These are phyloP conservation scores for Suillus brevipes DNA, from an alignment of 768 basidiomycete species.

Conservation along the genomic window DNA sequence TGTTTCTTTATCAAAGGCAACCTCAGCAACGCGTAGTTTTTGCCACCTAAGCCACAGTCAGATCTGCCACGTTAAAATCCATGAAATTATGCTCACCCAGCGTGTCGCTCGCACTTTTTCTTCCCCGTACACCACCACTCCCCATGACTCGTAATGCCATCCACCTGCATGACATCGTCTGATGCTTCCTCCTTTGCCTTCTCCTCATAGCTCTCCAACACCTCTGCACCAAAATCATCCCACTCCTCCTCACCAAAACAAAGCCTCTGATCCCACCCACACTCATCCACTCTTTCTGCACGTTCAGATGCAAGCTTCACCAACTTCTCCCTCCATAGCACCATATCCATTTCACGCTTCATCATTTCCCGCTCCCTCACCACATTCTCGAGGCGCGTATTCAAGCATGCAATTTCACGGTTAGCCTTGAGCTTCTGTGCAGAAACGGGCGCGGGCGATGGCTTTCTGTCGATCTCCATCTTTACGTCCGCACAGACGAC, in stretches of 20 bases:
- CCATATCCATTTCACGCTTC: slow-evolving; percentile 67
- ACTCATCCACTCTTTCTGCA: slow-evolving; percentile 63
- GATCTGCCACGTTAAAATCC: background rate
- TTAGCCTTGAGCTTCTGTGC: slow-evolving; percentile 48
- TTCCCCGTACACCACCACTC: slow-evolving; percentile 84
- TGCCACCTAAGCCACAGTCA: slow-evolving; percentile 62
- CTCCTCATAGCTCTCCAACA: slow-evolving; percentile 69
- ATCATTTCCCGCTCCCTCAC: slow-evolving; percentile 62
- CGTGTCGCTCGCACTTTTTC: slow-evolving; percentile 76
- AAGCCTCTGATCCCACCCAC: slow-evolving; percentile 88
- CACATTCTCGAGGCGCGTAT: slow-evolving; percentile 53
- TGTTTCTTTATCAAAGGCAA: slow-evolving; percentile 73
- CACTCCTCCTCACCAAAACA: slow-evolving; percentile 83
- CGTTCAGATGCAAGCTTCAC: slow-evolving; percentile 67
- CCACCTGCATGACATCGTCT: slow-evolving; percentile 42
- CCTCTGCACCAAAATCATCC: slow-evolving; percentile 63
- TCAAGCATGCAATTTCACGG: slow-evolving; percentile 58
- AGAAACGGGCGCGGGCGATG: slow-evolving; percentile 25
- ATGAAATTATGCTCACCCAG: slow-evolving; percentile 49
- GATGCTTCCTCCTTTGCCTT: slow-evolving; percentile 34
- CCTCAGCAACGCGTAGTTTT: slow-evolving; percentile 68
- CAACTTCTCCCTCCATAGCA: slow-evolving; percentile 69
- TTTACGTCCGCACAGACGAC: slow-evolving; percentile 47
- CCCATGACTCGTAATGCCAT: slow-evolving; percentile 32
- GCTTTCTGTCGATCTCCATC: slow-evolving; percentile 19